These are phyloP conservation scores for Dioscorea cayenensis DNA, from an alignment of 116 monocot genomes.

Conservation along the genomic window DNA sequence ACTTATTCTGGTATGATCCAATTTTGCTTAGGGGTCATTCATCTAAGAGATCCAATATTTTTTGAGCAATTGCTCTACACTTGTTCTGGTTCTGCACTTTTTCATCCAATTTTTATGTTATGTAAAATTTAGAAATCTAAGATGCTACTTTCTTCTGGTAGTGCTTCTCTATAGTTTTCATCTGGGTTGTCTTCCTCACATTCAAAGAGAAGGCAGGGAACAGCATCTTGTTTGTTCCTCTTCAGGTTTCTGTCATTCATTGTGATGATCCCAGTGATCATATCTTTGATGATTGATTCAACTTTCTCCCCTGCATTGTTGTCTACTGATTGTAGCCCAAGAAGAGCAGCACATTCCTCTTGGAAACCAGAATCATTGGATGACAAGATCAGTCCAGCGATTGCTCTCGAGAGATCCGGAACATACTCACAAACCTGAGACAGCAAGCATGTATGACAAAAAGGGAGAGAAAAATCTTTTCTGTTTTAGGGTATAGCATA, in stretches of 20 bases:
- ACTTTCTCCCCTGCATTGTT: slow-evolving; percentile 18
- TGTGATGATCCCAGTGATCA: slow-evolving; percentile 39
- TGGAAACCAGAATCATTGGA: slow-evolving; percentile 70
- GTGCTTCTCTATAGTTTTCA: slow-evolving; percentile 18
- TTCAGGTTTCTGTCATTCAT: slow-evolving; percentile 40
- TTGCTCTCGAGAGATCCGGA: slow-evolving; percentile 69
- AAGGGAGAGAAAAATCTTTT: not conserved
- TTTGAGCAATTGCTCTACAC: not conserved
- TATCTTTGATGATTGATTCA: slow-evolving; percentile 54
- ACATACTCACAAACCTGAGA: slow-evolving; percentile 51
- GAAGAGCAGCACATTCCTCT: slow-evolving; percentile 50
- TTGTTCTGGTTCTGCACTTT: too few relatives aligned
- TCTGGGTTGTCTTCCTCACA: slow-evolving; percentile 20
- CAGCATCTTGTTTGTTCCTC: slow-evolving; percentile 20
- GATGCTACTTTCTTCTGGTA: slow-evolving; percentile 13
- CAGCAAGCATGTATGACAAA: not conserved
- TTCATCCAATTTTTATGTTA: too few relatives aligned
- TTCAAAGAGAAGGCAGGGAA: slow-evolving; percentile 45
- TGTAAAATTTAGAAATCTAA: slow-evolving; percentile 18
- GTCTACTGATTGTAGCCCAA: slow-evolving; percentile 42
- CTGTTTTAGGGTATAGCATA: not conserved
- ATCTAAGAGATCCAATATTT: not conserved
- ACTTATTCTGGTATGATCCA: not conserved
- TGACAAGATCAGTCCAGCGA: slow-evolving; percentile 62
- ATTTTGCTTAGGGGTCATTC: not conserved